Percentiles rank a stretch among this genome's conserved stretches.
phyloP scores from a whole-genome alignment of 2,329 filamentous ascomycete species.

The Xylariaceae sp. region DNA sequence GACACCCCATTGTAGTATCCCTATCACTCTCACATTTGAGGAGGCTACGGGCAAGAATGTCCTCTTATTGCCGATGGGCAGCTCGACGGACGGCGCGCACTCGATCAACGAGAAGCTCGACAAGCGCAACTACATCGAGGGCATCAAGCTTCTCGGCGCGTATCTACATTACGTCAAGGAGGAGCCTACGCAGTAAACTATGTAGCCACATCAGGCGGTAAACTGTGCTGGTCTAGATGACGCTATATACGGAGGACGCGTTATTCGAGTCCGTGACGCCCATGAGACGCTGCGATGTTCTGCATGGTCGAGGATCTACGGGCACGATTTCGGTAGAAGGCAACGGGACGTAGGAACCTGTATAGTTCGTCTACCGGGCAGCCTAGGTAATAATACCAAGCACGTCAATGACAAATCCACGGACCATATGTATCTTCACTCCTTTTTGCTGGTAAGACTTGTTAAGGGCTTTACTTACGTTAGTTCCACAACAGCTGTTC shows the following conservation, averaged over 20 bases:
- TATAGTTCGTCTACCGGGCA: not conserved
- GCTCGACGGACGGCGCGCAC: conserved; percentile 93
- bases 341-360: not conserved
- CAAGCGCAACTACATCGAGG: conserved; percentile 96
- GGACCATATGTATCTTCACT: not conserved
- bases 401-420: not conserved
- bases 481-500: too few species aligned
- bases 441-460: not conserved
- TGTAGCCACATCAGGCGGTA: not conserved
- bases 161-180: conserved; percentile 96
- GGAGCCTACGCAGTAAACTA: conserved; percentile 60
- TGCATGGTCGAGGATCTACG: not conserved
- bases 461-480: not conserved
- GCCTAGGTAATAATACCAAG: not conserved
- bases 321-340: not conserved
- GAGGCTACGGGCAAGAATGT: conserved; percentile 98
- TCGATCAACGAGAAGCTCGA: conserved; percentile 99
- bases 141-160: conserved; percentile 90
- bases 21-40: conserved; percentile 95
- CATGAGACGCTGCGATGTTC: not conserved
- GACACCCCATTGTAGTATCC: conserved; percentile 65
- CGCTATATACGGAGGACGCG: not conserved
- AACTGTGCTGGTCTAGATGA: not conserved
- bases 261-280: not conserved
- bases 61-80: conserved; percentile 92